phyloP scores from a whole-genome alignment of 768 basidiomycete species.

The Suillus alpinus region DNA sequence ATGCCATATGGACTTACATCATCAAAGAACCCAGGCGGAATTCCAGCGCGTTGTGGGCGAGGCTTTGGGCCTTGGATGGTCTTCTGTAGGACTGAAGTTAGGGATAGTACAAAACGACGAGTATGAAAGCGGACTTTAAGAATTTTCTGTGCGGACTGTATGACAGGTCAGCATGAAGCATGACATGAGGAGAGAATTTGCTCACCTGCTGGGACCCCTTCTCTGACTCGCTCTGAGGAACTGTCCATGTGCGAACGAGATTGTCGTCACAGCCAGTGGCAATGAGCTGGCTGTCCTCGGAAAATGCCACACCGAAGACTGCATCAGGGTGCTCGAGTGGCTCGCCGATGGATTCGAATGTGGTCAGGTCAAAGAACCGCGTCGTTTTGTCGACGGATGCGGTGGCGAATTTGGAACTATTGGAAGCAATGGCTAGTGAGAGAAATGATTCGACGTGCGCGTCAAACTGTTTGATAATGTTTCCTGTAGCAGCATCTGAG shows the following conservation, averaged over 20 bases:
- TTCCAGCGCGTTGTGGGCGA: background rate
- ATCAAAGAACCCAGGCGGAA: background rate
- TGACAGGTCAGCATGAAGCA: background rate
- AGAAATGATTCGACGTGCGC: background rate
- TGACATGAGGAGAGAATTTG: background rate
- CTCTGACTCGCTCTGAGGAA: background rate
- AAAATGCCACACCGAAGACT: background rate
- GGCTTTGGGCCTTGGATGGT: background rate
- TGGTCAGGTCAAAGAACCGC: background rate
- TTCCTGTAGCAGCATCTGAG: too few relatives aligned
- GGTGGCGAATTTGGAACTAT: background rate
- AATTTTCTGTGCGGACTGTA: background rate
- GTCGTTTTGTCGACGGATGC: background rate
- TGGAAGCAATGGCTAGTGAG: background rate
- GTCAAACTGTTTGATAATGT: too few relatives aligned
- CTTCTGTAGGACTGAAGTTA: background rate
- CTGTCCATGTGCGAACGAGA: background rate
- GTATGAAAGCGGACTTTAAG: background rate
- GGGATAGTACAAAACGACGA: background rate
- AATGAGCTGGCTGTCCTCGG: background rate
- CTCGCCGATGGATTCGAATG: background rate
- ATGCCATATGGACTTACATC: background rate
- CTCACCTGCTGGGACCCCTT: background rate
- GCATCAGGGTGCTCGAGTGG: background rate
- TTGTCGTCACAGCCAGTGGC: background rate